Percentiles rank a stretch among this genome's conserved stretches.
Evolutionary conservation across 2,329 filamentous ascomycete species (phyloP).

Genomic region (Cytospora piceicola): DNA sequence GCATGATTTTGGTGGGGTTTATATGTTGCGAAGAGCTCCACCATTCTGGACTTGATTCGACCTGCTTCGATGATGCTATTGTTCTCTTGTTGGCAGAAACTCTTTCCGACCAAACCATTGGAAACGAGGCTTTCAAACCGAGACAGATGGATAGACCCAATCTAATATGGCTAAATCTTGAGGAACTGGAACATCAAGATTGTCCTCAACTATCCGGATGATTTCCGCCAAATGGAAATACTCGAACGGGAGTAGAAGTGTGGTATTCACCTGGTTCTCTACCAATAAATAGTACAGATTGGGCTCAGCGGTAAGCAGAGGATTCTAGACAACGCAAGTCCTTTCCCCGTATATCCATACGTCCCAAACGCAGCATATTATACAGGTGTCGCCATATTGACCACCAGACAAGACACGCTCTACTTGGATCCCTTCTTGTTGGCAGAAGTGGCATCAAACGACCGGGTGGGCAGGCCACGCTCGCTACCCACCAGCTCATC

Average conservation of each 20-base stretch:
- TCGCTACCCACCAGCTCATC: conserved; percentile 23
- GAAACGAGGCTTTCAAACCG: background rate
- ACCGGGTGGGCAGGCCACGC: conserved; percentile 34
- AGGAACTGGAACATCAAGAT: background rate
- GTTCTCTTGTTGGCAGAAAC: background rate
- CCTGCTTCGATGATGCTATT: background rate
- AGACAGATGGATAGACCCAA: background rate
- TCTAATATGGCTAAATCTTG: background rate
- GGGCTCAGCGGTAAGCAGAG: background rate
- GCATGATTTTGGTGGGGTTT: background rate
- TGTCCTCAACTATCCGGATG: too few relatives aligned
- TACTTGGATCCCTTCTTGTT: conserved; percentile 34
- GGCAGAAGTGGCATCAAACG: conserved; percentile 40
- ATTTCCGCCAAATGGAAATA: background rate
- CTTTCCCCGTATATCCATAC: conserved; percentile 13
- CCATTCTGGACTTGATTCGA: conserved; percentile 4
- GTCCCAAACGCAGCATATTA: conserved; percentile 34
- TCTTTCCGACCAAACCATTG: background rate
- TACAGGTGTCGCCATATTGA: conserved; percentile 30
- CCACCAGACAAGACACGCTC: background rate
- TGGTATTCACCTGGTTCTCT: background rate
- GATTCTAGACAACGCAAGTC: background rate
- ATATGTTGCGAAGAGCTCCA: background rate
- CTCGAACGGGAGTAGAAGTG: background rate
- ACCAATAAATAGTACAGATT: background rate